phyloP scores from a whole-genome alignment of 345 rosid genomes.

The Citrus trifoliata region DNA sequence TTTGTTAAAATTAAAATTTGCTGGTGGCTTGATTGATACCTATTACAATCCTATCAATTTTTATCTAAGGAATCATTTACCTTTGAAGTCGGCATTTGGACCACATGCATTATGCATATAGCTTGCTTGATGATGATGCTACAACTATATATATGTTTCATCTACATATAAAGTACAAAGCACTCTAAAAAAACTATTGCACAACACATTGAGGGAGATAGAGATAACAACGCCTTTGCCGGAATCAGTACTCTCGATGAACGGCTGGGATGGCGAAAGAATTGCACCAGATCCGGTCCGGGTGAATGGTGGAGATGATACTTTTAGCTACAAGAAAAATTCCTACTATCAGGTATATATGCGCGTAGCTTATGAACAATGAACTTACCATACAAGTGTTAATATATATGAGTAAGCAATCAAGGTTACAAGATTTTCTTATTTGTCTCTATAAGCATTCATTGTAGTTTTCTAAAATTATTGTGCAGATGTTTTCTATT shows the following conservation, averaged over 20 bases:
- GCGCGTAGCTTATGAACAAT: too few species aligned
- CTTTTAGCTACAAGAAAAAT: constrained; percentile 46
- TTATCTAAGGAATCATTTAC: neutral
- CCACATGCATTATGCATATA: neutral
- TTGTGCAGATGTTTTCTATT: too few species aligned
- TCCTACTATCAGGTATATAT: constrained; percentile 49
- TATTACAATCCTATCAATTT: neutral
- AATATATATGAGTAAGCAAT: too few species aligned
- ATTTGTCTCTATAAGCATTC: too few species aligned
- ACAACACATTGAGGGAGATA: neutral
- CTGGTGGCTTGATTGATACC: neutral
- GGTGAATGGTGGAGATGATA: constrained; percentile 52
- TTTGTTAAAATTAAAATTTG: neutral
- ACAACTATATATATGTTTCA: neutral
- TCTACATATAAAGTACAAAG: neutral
- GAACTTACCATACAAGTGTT: too few species aligned
- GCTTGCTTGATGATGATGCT: neutral
- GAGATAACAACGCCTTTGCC: neutral
- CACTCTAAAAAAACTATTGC: neutral
- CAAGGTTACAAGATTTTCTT: too few species aligned
- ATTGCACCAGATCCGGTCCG: constrained; percentile 12
- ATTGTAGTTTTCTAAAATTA: too few species aligned
- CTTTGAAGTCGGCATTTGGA: neutral
- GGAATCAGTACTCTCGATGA: neutral
- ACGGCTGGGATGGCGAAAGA: neutral